Conservation (phyloP, 1,284 basidiomycete species). For the Volvariella surrecta region DNA sequence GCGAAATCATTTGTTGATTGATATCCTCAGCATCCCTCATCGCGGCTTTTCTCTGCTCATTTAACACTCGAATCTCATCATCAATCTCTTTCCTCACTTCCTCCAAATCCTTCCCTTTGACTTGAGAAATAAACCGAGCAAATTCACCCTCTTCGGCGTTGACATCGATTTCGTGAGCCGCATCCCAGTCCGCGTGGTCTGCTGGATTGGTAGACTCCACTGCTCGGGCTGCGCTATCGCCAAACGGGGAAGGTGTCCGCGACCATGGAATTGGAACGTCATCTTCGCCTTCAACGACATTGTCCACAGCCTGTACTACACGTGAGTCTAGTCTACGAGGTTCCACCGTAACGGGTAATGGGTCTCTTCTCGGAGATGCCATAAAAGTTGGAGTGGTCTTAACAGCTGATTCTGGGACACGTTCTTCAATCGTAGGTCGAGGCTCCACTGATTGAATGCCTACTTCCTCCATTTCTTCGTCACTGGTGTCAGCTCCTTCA, state of each 20-base stretch:
- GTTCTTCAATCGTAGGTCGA: too few relatives aligned
- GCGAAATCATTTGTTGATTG: conserved; percentile 89
- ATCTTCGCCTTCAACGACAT: conserved; percentile 9
- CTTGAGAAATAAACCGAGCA: conserved; percentile 83
- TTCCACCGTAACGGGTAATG: too few relatives aligned
- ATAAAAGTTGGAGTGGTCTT: too few relatives aligned
- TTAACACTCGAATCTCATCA: conserved; percentile 79
- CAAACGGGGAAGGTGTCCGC: conserved; percentile 38
- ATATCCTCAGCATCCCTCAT: conserved; percentile 94
- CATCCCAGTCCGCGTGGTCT: conserved; percentile 48
- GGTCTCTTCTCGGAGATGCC: too few relatives aligned
- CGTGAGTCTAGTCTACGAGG: too few relatives aligned
- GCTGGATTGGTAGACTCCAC: conserved; percentile 6
- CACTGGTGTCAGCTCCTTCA: background rate
- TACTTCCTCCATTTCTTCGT: conserved; percentile 13
- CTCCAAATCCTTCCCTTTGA: conserved; percentile 78
- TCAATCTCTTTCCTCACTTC: conserved; percentile 85
- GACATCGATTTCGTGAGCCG: conserved; percentile 73
- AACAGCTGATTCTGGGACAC: too few relatives aligned
- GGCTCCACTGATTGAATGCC: conserved; percentile 3
- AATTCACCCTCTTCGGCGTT: conserved; percentile 87
- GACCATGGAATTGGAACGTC: conserved; percentile 38
- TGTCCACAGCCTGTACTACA: too few relatives aligned
- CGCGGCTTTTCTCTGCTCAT: conserved; percentile 80
- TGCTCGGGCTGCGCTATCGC: conserved; percentile 6